These are phyloP conservation scores for Cardamine resedifolia DNA, from an alignment of 345 rosid genomes.

Conservation along the genomic window DNA sequence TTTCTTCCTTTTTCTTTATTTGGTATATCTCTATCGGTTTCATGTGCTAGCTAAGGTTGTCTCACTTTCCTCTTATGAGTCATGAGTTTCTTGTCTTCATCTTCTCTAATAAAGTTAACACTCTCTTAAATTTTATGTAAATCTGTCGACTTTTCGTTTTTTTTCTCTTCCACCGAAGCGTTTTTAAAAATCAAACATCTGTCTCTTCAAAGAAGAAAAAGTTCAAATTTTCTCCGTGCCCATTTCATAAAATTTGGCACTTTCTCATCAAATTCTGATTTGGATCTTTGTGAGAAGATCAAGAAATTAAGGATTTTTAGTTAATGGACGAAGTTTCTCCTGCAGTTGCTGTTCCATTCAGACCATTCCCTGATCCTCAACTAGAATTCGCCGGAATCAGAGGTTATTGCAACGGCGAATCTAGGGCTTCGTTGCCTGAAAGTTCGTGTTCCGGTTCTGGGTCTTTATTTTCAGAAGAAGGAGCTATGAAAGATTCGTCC, in stretches of 20 bases:
- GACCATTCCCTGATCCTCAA: slow-evolving; percentile 34
- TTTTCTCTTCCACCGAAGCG: slow-evolving; percentile 1
- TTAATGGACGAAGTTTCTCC: slow-evolving; percentile 56
- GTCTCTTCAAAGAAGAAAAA: neutral
- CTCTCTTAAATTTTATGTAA: slow-evolving; percentile 21
- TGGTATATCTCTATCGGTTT: slow-evolving; percentile 30
- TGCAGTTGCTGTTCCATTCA: slow-evolving; percentile 48
- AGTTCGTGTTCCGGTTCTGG: slow-evolving; percentile 21
- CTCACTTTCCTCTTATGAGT: slow-evolving; percentile 34
- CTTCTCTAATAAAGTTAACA: slow-evolving; percentile 33
- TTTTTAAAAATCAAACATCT: neutral
- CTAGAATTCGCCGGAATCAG: slow-evolving; percentile 32
- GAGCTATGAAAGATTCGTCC: slow-evolving; percentile 26
- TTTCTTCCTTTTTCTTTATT: slow-evolving; percentile 36
- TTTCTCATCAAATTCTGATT: slow-evolving; percentile 3
- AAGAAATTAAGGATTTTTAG: neutral
- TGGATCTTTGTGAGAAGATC: neutral
- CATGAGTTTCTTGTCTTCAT: slow-evolving; percentile 41
- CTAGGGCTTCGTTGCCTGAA: slow-evolving; percentile 27
- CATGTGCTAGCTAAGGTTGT: slow-evolving; percentile 39
- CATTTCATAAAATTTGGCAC: neutral
- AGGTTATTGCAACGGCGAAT: slow-evolving; percentile 29
- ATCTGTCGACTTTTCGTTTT: slow-evolving; percentile 13
- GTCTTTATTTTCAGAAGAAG: slow-evolving; percentile 3
- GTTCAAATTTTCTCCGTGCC: neutral